These are phyloP conservation scores for Fragaria vesca DNA, from an alignment of 306 rosid species.

Conservation along the genomic window DNA sequence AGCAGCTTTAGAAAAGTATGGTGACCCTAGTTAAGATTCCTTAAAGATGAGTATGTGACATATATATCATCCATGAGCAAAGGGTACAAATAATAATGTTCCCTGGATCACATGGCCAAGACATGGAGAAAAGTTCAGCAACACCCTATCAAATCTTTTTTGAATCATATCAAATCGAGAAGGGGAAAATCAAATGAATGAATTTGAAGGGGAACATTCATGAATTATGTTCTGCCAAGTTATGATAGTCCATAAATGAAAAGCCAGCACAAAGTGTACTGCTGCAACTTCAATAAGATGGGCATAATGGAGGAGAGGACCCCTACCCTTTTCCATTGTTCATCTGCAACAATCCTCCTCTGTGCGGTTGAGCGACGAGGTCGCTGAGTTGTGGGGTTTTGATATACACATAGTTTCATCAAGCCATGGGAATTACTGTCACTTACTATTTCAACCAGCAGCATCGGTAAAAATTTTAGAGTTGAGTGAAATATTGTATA, in stretches of 20 bases:
- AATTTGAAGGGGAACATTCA: constrained; percentile 4
- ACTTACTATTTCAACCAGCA: no score
- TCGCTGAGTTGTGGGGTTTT: constrained; percentile 38
- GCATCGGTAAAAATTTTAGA: no score
- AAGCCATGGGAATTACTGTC: not conserved
- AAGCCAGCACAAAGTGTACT: not conserved
- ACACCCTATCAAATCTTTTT: constrained; percentile 19
- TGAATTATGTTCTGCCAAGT: constrained; percentile 18
- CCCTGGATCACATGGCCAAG: constrained; percentile 46
- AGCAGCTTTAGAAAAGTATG: not conserved
- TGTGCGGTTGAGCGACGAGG: constrained; percentile 21
- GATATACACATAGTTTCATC: not conserved
- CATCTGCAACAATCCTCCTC: constrained; percentile 27
- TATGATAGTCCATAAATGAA: constrained; percentile 13
- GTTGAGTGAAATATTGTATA: no score
- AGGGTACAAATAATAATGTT: constrained; percentile 28
- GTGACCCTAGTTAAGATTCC: constrained; percentile 31
- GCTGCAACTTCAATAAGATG: constrained; percentile 22
- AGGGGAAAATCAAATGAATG: constrained; percentile 13
- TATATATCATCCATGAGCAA: constrained; percentile 26
- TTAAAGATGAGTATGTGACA: constrained; percentile 20
- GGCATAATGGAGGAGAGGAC: constrained; percentile 18
- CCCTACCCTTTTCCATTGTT: constrained; percentile 20
- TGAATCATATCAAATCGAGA: not conserved
- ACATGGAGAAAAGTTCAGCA: constrained; percentile 40